Evolutionary conservation across 441 rosid genomes (phyloP).

Genomic region (Arabidopsis hybrid): DNA sequence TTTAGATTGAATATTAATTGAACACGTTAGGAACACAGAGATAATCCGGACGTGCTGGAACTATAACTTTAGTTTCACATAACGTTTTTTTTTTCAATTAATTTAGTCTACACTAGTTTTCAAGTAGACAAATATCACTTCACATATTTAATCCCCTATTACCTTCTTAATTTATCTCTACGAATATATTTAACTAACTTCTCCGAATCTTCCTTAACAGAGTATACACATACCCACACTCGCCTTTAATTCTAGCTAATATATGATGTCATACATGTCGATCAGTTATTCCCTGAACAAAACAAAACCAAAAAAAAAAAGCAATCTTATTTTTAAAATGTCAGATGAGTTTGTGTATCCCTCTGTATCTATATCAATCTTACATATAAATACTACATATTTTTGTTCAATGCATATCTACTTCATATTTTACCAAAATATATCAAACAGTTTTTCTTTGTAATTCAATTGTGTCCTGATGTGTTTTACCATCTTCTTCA

Average conservation of each 20-base stretch:
- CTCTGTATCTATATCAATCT: constrained; percentile 19
- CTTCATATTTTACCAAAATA: neutral
- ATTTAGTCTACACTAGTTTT: neutral
- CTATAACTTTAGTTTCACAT: constrained; percentile 22
- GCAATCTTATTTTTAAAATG: neutral
- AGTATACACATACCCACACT: neutral
- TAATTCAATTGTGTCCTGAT: constrained; percentile 20
- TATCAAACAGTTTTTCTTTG: neutral
- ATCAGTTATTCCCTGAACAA: constrained; percentile 17
- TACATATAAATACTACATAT: constrained; percentile 5
- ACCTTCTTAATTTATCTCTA: constrained; percentile 9
- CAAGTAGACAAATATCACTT: constrained; percentile 9
- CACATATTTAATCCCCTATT: neutral
- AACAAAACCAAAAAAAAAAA: neutral
- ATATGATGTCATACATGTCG: constrained; percentile 11
- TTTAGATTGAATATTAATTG: neutral
- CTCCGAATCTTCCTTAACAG: constrained; percentile 12
- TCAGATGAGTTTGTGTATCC: constrained; percentile 30
- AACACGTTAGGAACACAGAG: constrained; percentile 6
- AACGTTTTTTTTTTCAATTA: neutral
- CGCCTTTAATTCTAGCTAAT: neutral
- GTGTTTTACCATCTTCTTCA: constrained; percentile 20
- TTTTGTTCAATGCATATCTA: neutral
- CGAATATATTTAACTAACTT: neutral
- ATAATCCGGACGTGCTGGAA: constrained; percentile 12